These are phyloP conservation scores for Lachnellula suecica DNA, from an alignment of 2,329 filamentous ascomycete genomes.

Conservation along the genomic window DNA sequence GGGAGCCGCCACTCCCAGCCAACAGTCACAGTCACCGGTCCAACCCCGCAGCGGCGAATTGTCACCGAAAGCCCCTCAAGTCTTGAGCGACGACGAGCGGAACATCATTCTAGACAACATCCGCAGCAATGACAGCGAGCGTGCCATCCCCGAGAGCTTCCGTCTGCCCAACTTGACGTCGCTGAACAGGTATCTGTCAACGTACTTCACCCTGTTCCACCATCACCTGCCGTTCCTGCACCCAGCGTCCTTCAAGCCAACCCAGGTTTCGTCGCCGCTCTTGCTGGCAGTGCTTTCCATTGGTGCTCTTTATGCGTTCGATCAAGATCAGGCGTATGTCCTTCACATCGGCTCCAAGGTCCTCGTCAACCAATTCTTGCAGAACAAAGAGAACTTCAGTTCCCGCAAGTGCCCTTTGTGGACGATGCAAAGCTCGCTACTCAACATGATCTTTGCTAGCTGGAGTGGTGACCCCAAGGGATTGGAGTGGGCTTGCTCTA, in stretches of 20 bases:
- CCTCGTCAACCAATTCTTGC: slow-evolving; percentile 92
- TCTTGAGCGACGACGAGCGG: slow-evolving; percentile 81
- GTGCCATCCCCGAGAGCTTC: slow-evolving; percentile 84
- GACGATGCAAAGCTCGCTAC: slow-evolving; percentile 95
- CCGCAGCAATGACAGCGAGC: slow-evolving; percentile 75
- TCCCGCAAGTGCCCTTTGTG: slow-evolving; percentile 95
- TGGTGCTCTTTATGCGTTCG: slow-evolving; percentile 93
- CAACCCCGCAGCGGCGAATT: slow-evolving; percentile 66
- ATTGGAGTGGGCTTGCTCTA: slow-evolving; percentile 97
- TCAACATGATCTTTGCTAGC: slow-evolving; percentile 99
- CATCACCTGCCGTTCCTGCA: slow-evolving; percentile 96
- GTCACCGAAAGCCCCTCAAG: slow-evolving; percentile 73
- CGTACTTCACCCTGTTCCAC: slow-evolving; percentile 96
- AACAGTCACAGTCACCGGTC: slow-evolving; percentile 74
- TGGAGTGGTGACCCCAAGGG: slow-evolving; percentile 99
- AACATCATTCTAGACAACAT: slow-evolving; percentile 85
- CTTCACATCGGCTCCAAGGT: slow-evolving; percentile 97
- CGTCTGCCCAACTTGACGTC: slow-evolving; percentile 77
- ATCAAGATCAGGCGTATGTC: slow-evolving; percentile 95
- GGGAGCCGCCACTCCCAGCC: slow-evolving; percentile 67
- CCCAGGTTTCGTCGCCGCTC: slow-evolving; percentile 76
- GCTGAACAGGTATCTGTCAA: slow-evolving; percentile 88
- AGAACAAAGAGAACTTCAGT: slow-evolving; percentile 98
- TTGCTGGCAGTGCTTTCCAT: slow-evolving; percentile 91
- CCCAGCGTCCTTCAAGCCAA: slow-evolving; percentile 83